Evolutionary conservation across 768 basidiomycete species (phyloP), one percentile per base, ranked within the genome.

Genomic region (Macrolepiota albuminosa): DNA sequence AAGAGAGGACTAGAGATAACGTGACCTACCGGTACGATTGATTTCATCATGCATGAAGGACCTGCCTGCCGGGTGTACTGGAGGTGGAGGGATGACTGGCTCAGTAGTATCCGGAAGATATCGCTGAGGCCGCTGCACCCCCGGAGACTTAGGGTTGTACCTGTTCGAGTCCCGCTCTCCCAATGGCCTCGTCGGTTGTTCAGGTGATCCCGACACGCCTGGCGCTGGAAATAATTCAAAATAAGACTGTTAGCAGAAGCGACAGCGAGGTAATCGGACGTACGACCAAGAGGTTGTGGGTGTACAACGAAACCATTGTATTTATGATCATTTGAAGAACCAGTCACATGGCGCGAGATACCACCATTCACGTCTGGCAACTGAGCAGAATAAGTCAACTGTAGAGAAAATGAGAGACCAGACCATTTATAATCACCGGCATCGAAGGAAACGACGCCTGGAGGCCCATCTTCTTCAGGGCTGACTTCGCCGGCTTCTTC

Each of bases 11-110:
- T 11, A 6, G 11, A 33, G 47, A 53, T 43, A 51, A 62, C 60
- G 53, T 60, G 57, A 58, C 56, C 33, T 57, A 67, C 66, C 49
- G 48, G 48, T 45, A 54, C 47, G 31, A 45, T 39, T 46, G 36
- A 50, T 56, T 48, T 60, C 49, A 31, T 64, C 61, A 61, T 57
- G 36, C 8, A 40, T 58, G 51, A 33, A 40, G 56, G 65, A 37
- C 62, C 53, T 55, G 61, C 51, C 61, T 53, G 26, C 55, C 42
- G 57, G 39, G 34, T 54, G 36, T 47, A 57, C 43, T 47, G 60
- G 50, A 42, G 58, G 60, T 14, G 37, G 37, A 39, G n/a, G 29
- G 31, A 29, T 33, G 11, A 40, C 31, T 14, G n/a, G 48, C 4
- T 13, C 39, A 13, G 21, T n/a, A 39, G 29, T n/a, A 8, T 33